phyloP scores from a whole-genome alignment of 148 eudicot genomes.

The Linanthus parryae region DNA sequence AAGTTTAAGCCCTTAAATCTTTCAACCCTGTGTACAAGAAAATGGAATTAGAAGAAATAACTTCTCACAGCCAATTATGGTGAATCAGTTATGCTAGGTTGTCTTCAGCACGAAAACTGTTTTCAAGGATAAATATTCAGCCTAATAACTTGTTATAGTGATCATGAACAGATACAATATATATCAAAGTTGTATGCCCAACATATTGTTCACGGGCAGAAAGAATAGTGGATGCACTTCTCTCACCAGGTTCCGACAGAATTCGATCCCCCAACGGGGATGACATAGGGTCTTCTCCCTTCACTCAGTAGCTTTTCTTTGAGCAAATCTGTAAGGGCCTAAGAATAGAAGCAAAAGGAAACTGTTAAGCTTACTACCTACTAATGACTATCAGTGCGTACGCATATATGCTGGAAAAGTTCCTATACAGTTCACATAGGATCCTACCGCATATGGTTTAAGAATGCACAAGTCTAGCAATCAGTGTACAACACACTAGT shows the following conservation, averaged over 20 bases:
- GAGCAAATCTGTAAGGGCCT: constrained; percentile 80
- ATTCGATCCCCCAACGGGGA: constrained; percentile 99
- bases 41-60: too few relatives aligned
- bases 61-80: too few relatives aligned
- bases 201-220: neutral
- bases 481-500: too few relatives aligned
- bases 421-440: too few relatives aligned
- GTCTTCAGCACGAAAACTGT: neutral
- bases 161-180: neutral
- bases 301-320: constrained; percentile 76
- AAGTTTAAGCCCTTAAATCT: too few relatives aligned
- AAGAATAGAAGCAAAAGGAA: constrained; percentile 17
- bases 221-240: neutral
- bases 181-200: too few relatives aligned
- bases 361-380: neutral
- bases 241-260: constrained; percentile 93
- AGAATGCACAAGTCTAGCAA: too few relatives aligned
- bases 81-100: too few relatives aligned
- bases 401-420: too few relatives aligned
- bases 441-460: too few relatives aligned
- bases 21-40: too few relatives aligned
- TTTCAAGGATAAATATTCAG: neutral
- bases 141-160: neutral
- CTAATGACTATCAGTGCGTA: neutral
- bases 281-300: constrained; percentile 94